phyloP scores from a whole-genome alignment of 345 rosid species.

The Kandelia obovata region DNA sequence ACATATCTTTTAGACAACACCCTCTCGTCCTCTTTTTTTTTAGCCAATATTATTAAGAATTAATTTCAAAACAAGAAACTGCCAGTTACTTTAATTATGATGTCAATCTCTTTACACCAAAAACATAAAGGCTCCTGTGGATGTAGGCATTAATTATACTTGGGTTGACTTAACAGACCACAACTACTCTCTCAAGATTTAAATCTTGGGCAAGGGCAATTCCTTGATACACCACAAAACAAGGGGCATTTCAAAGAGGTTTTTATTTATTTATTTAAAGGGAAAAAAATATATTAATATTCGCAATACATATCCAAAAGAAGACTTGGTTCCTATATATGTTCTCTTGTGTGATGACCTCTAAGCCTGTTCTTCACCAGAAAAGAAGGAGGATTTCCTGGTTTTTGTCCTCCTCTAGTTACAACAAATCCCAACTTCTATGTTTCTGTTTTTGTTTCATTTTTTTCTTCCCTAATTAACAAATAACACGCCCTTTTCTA shows the following conservation, averaged over 20 bases:
- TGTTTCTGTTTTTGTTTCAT: slow-evolving; percentile 3
- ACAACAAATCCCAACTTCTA: slow-evolving; percentile 21
- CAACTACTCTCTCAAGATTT: slow-evolving; percentile 4
- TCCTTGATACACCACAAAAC: slow-evolving; percentile 8
- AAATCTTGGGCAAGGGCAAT: slow-evolving; percentile 15
- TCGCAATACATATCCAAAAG: slow-evolving; percentile 18
- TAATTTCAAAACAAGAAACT: too few species aligned
- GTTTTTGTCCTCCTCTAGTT: slow-evolving; percentile 34
- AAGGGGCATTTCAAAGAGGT: slow-evolving; percentile 16
- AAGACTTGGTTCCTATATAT: slow-evolving; percentile 15
- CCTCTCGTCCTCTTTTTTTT: too few species aligned
- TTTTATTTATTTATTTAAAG: too few species aligned
- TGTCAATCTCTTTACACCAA: too few species aligned
- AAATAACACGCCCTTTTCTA: slow-evolving; percentile 3
- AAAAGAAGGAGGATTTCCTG: slow-evolving; percentile 39
- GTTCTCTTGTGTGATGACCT: slow-evolving; percentile 8
- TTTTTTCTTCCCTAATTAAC: neutral
- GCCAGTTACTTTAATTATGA: too few species aligned
- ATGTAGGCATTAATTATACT: too few species aligned
- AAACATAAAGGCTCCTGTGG: too few species aligned
- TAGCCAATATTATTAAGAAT: too few species aligned
- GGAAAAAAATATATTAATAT: neutral
- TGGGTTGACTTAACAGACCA: too few species aligned
- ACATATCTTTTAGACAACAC: too few species aligned
- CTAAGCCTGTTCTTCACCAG: slow-evolving; percentile 13